These are phyloP conservation scores for Podaxis pistillaris DNA, from an alignment of 768 basidiomycete genomes.

Conservation along the genomic window DNA sequence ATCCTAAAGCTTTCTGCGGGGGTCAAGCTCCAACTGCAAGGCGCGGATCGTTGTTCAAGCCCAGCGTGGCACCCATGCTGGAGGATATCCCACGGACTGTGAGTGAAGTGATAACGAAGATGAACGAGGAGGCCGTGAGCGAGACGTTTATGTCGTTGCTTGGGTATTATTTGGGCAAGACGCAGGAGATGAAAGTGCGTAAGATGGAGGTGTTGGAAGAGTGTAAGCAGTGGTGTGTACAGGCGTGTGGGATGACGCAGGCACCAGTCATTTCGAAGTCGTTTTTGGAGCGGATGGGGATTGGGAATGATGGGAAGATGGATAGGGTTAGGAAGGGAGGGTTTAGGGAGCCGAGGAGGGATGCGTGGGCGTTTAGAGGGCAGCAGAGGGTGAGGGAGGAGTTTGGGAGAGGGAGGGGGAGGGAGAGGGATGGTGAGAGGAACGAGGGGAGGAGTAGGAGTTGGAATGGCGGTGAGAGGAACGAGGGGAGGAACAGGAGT, in stretches of 20 bases:
- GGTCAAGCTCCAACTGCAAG: neutral
- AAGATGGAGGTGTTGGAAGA: constrained; percentile 15
- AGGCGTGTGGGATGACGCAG: constrained; percentile 20
- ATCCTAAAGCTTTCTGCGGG: constrained; percentile 35
- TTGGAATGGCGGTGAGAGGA: neutral
- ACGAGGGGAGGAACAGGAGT: neutral
- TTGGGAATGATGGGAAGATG: constrained; percentile 7
- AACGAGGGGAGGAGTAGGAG: neutral
- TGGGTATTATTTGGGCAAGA: constrained; percentile 26
- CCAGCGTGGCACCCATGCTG: constrained; percentile 18
- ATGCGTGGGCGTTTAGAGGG: constrained; percentile 2
- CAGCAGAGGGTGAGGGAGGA: neutral
- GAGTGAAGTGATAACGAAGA: constrained; percentile 26
- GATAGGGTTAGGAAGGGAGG: constrained; percentile 7
- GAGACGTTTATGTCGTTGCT: constrained; percentile 21
- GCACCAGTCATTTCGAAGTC: constrained; percentile 15
- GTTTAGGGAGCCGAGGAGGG: constrained; percentile 16
- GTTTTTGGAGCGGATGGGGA: constrained; percentile 19
- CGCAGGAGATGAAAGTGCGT: constrained; percentile 15
- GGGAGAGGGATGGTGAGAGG: too few species aligned
- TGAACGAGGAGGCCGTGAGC: constrained; percentile 51
- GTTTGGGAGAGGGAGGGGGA: constrained; percentile 1
- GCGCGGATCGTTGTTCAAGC: neutral
- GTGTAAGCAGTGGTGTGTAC: constrained; percentile 19
- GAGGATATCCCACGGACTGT: constrained; percentile 29